A percentile compares a stretch with the other conserved stretches of the same genome.
phyloP scores from a whole-genome alignment of 164 flowering plant genomes.

The Stephania yunnanensis region DNA sequence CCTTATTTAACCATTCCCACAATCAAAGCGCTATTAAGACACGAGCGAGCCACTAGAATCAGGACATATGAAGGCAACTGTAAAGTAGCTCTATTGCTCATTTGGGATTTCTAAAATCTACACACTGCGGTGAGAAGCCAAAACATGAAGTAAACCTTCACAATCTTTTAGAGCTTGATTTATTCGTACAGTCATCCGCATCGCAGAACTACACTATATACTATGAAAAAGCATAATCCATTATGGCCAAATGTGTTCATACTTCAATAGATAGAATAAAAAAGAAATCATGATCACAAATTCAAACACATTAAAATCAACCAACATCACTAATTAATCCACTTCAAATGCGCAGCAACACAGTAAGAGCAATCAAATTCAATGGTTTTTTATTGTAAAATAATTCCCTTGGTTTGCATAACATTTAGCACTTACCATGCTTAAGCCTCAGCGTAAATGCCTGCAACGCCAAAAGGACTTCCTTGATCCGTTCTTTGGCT shows the following conservation, averaged over 20 bases:
- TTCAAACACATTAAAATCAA: too few relatives aligned
- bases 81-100: too few relatives aligned
- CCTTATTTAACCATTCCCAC: neutral
- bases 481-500: slow-evolving; percentile 36
- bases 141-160: too few relatives aligned
- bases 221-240: neutral
- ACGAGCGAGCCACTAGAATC: too few relatives aligned
- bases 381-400: neutral
- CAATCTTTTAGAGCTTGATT: too few relatives aligned
- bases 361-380: neutral
- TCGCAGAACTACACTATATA: neutral
- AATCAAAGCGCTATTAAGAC: too few relatives aligned
- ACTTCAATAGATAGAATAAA: neutral
- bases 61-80: too few relatives aligned
- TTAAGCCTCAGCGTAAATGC: slow-evolving; percentile 52
- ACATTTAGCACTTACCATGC: slow-evolving; percentile 18
- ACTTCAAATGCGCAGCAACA: neutral
- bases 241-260: neutral
- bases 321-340: too few relatives aligned
- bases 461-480: slow-evolving; percentile 47
- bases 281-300: neutral
- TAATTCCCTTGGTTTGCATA: neutral
- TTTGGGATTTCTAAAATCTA: too few relatives aligned
- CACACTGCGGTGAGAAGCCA: too few relatives aligned
- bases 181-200: neutral